Evolutionary conservation across 2,329 filamentous ascomycete species (phyloP).

Genomic region (Keithomyces neogunnii): DNA sequence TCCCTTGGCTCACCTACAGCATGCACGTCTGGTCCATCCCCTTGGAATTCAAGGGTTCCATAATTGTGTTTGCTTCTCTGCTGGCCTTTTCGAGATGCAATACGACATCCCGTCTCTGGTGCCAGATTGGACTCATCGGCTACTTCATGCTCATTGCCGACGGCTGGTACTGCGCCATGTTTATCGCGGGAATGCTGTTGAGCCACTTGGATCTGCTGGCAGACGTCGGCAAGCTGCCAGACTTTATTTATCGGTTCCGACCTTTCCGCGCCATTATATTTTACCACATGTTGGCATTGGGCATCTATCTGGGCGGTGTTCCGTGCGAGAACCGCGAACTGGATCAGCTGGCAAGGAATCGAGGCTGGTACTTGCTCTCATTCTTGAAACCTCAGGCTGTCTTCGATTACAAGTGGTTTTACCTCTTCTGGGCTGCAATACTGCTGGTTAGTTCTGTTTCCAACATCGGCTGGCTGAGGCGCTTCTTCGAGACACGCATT

Average conservation of each 20-base stretch:
- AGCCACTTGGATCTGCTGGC: constrained; percentile 52
- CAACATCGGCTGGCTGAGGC: constrained; percentile 48
- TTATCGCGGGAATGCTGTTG: constrained; percentile 52
- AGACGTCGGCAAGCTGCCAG: constrained; percentile 39
- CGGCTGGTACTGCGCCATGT: constrained; percentile 53
- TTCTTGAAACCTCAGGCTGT: constrained; percentile 57
- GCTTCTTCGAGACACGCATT: constrained; percentile 49
- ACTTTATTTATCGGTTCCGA: constrained; percentile 34
- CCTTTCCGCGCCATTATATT: constrained; percentile 42
- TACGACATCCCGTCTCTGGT: constrained; percentile 44
- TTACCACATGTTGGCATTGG: constrained; percentile 41
- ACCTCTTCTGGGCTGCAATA: constrained; percentile 51
- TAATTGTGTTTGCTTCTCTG: constrained; percentile 50
- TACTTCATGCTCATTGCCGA: constrained; percentile 64
- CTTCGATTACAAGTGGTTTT: constrained; percentile 61
- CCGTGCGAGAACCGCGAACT: constrained; percentile 44
- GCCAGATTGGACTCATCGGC: constrained; percentile 42
- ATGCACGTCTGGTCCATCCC: constrained; percentile 57
- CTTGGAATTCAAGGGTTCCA: constrained; percentile 54
- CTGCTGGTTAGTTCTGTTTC: constrained; percentile 47
- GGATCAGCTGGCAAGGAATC: constrained; percentile 39
- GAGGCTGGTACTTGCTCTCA: constrained; percentile 53
- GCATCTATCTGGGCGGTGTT: constrained; percentile 52
- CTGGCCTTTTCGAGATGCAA: constrained; percentile 49
- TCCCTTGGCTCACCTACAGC: constrained; percentile 44